These are phyloP conservation scores for Boletus rex-veris DNA, from an alignment of 768 basidiomycete genomes.

Conservation along the genomic window DNA sequence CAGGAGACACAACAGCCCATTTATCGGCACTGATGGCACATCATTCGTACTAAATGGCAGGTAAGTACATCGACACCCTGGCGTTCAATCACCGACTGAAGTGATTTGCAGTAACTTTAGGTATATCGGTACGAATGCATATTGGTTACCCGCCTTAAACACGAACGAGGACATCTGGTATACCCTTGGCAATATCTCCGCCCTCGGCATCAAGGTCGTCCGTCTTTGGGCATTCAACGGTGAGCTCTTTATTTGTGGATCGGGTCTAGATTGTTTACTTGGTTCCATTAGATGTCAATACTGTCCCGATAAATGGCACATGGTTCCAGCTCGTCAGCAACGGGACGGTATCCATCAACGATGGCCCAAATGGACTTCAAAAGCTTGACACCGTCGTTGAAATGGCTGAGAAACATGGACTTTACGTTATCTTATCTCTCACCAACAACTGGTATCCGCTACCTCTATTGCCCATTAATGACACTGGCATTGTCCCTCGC, in stretches of 20 bases:
- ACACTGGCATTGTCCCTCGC: conserved; percentile 9
- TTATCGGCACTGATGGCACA: conserved; percentile 43
- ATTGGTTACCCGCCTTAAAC: conserved; percentile 62
- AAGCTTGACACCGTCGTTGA: conserved; percentile 57
- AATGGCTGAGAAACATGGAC: conserved; percentile 50
- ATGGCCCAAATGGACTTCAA: conserved; percentile 58
- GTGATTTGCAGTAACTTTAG: conserved; percentile 34
- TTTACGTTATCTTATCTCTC: conserved; percentile 52
- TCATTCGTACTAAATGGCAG: conserved; percentile 55
- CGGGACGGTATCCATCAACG: conserved; percentile 52
- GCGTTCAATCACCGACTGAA: conserved; percentile 19
- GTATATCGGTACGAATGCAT: conserved; percentile 58
- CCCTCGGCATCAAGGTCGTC: conserved; percentile 54
- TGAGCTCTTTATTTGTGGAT: conserved; percentile 14
- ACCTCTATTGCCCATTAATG: conserved; percentile 29
- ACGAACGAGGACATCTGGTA: conserved; percentile 51
- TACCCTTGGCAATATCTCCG: conserved; percentile 56
- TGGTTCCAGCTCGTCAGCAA: conserved; percentile 64
- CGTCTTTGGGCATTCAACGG: conserved; percentile 75
- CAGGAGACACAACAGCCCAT: conserved; percentile 35
- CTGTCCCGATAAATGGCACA: conserved; percentile 52
- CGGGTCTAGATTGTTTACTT: conserved; percentile 4
- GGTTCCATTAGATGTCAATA: conserved; percentile 42
- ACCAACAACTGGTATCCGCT: conserved; percentile 62
- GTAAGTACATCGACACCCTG: conserved; percentile 24